Evolutionary conservation across 345 rosid species (phyloP).

Genomic region (Rhizophora mangle): DNA sequence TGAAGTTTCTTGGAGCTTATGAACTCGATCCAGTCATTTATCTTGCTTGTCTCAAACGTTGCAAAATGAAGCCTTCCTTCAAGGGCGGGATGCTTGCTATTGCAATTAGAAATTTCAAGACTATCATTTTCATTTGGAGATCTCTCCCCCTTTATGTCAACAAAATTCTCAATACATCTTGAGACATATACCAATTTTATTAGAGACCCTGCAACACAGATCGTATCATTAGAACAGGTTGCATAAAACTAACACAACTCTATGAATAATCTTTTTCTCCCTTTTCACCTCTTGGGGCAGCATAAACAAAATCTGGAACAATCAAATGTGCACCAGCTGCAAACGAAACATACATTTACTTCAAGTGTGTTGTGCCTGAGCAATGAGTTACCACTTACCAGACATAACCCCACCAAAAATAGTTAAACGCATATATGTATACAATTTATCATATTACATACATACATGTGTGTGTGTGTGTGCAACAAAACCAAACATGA

Average conservation of each 20-base stretch:
- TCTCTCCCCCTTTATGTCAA: constrained; percentile 27
- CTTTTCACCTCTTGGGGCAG: too few relatives aligned
- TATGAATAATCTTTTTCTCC: not conserved
- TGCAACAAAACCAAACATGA: too few relatives aligned
- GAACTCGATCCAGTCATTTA: constrained; percentile 76
- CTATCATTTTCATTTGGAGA: constrained; percentile 29
- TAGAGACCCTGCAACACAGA: constrained; percentile 61
- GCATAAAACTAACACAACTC: not conserved
- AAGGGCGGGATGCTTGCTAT: constrained; percentile 21
- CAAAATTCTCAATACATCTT: constrained; percentile 24
- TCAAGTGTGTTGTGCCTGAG: too few relatives aligned
- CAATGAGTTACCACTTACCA: too few relatives aligned
- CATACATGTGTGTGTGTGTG: too few relatives aligned
- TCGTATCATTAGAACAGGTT: not conserved
- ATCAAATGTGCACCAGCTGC: too few relatives aligned
- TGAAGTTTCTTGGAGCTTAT: constrained; percentile 56
- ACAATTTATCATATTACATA: too few relatives aligned
- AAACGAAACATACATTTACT: too few relatives aligned
- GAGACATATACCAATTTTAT: constrained; percentile 82
- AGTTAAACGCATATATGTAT: too few relatives aligned
- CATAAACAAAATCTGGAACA: too few relatives aligned
- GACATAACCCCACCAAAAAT: too few relatives aligned
- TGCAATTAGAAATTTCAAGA: constrained; percentile 23
- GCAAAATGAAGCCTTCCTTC: constrained; percentile 76
- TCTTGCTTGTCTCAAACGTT: constrained; percentile 81